Evolutionary conservation across 2,329 filamentous ascomycete genomes (phyloP).

Genomic region (Xylariomycetidae sp.): DNA sequence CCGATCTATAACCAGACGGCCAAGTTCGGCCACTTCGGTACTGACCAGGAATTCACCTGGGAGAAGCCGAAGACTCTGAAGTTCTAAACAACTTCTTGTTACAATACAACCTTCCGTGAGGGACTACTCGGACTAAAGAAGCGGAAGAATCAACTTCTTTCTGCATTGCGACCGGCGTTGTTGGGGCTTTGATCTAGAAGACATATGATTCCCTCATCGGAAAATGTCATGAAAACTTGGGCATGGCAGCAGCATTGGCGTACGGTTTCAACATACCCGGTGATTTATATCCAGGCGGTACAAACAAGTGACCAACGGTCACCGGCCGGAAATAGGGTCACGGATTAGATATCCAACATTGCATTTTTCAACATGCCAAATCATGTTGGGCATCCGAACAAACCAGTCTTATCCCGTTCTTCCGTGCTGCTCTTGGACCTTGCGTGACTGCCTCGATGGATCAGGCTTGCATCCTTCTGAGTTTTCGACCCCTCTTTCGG

Average conservation of each 20-base stretch:
- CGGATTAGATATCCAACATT: slow-evolving; percentile 15
- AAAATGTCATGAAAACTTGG: slow-evolving; percentile 28
- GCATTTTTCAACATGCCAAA: slow-evolving; percentile 16
- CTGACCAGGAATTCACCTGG: slow-evolving; percentile 96
- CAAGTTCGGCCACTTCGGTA: slow-evolving; percentile 98
- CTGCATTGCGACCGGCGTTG: slow-evolving; percentile 32
- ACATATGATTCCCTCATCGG: slow-evolving; percentile 32
- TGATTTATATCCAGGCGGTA: slow-evolving; percentile 4
- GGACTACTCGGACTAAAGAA: slow-evolving; percentile 20
- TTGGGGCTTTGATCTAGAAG: slow-evolving; percentile 26
- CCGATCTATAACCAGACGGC: slow-evolving; percentile 98
- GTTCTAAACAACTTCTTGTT: slow-evolving; percentile 56
- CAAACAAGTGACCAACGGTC: background rate
- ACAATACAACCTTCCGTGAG: slow-evolving; percentile 23
- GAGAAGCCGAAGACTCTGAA: slow-evolving; percentile 95
- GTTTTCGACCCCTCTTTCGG: too few relatives aligned
- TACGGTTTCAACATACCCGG: slow-evolving; percentile 33
- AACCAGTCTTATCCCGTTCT: too few relatives aligned
- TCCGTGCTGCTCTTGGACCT: too few relatives aligned
- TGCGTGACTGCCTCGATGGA: too few relatives aligned
- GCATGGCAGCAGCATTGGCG: slow-evolving; percentile 31
- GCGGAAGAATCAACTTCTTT: slow-evolving; percentile 35
- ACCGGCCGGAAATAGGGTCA: slow-evolving; percentile 6
- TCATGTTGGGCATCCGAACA: too few relatives aligned
- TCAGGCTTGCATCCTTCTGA: too few relatives aligned